Evolutionary conservation across 257 asterid genomes (phyloP).

Genomic region (Gentiana dahurica): DNA sequence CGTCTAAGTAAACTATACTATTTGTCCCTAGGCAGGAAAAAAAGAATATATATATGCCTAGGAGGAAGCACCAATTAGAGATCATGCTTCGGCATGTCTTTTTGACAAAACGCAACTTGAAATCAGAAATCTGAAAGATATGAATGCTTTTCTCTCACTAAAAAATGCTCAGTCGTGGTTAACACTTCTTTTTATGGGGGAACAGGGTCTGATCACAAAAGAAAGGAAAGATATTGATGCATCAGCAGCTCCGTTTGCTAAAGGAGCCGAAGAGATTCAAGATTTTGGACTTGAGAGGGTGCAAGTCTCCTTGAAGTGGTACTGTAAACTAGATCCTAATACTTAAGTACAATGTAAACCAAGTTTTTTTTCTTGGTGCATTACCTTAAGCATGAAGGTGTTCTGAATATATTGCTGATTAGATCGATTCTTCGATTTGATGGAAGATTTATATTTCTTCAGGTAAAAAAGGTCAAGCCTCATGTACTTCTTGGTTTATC

Average conservation of each 20-base stretch:
- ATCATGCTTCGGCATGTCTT: too few relatives aligned
- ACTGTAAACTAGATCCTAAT: slow-evolving; percentile 3
- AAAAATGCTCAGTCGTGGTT: not conserved
- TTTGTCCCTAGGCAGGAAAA: too few relatives aligned
- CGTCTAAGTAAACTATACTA: too few relatives aligned
- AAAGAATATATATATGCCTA: too few relatives aligned
- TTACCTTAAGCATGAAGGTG: not conserved
- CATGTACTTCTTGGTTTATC: slow-evolving; percentile 99
- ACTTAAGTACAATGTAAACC: not conserved
- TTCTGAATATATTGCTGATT: not conserved
- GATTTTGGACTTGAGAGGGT: slow-evolving; percentile 81
- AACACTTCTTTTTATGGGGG: slow-evolving; percentile 17
- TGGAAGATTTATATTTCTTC: slow-evolving; percentile 23
- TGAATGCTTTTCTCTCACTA: not conserved
- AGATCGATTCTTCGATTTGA: slow-evolving; percentile 4
- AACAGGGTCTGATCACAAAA: slow-evolving; percentile 89
- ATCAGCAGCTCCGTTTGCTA: slow-evolving; percentile 91
- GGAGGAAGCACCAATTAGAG: too few relatives aligned
- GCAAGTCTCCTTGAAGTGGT: slow-evolving; percentile 86
- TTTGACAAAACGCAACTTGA: not conserved
- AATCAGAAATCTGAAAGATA: not conserved
- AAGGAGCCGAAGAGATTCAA: slow-evolving; percentile 47
- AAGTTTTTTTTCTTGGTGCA: not conserved
- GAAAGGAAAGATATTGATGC: slow-evolving; percentile 84
- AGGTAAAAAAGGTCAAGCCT: slow-evolving; percentile 94